These are phyloP conservation scores for Colletotrichum tropicale DNA, from an alignment of 2,329 filamentous ascomycete genomes.

Conservation along the genomic window DNA sequence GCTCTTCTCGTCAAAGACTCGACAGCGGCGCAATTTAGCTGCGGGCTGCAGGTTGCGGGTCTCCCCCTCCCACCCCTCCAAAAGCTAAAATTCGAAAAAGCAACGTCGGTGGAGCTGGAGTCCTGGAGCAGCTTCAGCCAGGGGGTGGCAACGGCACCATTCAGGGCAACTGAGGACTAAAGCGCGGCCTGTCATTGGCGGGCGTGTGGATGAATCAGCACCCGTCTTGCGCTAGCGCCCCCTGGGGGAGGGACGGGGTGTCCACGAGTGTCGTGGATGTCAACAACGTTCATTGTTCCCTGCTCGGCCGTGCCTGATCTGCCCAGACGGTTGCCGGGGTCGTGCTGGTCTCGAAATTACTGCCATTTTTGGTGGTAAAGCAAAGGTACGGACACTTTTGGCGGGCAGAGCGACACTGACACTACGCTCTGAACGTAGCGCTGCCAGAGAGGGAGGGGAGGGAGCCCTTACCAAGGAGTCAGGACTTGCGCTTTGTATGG, in stretches of 20 bases:
- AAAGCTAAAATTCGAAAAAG: constrained; percentile 10
- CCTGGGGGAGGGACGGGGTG: background rate
- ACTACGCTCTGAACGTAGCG: background rate
- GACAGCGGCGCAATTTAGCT: background rate
- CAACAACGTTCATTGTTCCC: background rate
- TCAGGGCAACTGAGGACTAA: background rate
- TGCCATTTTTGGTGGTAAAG: background rate
- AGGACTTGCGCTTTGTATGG: background rate
- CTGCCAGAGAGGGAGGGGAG: background rate
- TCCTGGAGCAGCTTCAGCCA: background rate
- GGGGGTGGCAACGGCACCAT: background rate
- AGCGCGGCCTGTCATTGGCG: background rate
- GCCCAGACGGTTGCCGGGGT: constrained; percentile 5
- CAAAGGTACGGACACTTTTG: constrained; percentile 2
- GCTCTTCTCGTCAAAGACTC: background rate
- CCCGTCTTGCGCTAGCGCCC: background rate
- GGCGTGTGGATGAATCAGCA: background rate
- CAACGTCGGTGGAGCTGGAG: background rate
- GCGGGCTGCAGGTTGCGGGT: background rate
- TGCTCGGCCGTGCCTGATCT: constrained; percentile 13
- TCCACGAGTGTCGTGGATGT: background rate
- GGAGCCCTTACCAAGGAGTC: background rate
- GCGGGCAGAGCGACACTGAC: background rate
- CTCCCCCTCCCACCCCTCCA: background rate
- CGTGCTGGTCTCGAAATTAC: constrained; percentile 11